Conservation (phyloP, 805 yeast species). For the Saturnispora zaruensis region DNA sequence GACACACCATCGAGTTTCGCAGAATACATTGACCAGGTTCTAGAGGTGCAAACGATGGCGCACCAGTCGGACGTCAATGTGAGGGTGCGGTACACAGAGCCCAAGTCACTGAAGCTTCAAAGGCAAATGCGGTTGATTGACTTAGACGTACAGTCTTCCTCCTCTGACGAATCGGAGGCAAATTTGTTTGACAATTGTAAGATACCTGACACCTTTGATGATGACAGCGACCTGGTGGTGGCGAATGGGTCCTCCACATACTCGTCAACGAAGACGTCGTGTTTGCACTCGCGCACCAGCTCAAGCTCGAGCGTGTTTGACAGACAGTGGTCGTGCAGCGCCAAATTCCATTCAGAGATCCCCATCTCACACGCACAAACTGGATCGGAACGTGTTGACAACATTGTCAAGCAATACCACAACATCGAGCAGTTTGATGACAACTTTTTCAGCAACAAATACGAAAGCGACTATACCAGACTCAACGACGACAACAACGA, state of each 20-base stretch:
- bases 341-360: not conserved
- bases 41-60: slow-evolving; percentile 13
- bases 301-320: slow-evolving; percentile 14
- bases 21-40: slow-evolving; percentile 21
- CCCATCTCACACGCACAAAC: slow-evolving; percentile 10
- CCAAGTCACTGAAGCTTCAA: slow-evolving; percentile 21
- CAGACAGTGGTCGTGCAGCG: slow-evolving; percentile 1
- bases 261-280: not conserved
- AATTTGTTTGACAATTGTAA: slow-evolving; percentile 17
- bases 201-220: slow-evolving; percentile 5
- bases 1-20: slow-evolving; percentile 21
- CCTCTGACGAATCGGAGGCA: slow-evolving; percentile 9
- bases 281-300: not conserved
- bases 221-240: slow-evolving; percentile 12
- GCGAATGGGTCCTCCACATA: not conserved
- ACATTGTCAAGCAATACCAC: slow-evolving; percentile 21
- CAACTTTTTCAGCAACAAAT: not conserved
- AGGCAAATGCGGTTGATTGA: slow-evolving; percentile 25
- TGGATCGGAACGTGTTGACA: slow-evolving; percentile 26
- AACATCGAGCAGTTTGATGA: slow-evolving; percentile 1
- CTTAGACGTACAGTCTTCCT: slow-evolving; percentile 16
- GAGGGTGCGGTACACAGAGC: not conserved
- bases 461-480: not conserved
- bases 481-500: slow-evolving; percentile 10
- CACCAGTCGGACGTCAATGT: slow-evolving; percentile 20